A percentile compares a stretch with the other conserved stretches of the same genome.
Evolutionary conservation across 352 stramenopile genomes (phyloP).

Genomic region (Porosira glacialis): DNA sequence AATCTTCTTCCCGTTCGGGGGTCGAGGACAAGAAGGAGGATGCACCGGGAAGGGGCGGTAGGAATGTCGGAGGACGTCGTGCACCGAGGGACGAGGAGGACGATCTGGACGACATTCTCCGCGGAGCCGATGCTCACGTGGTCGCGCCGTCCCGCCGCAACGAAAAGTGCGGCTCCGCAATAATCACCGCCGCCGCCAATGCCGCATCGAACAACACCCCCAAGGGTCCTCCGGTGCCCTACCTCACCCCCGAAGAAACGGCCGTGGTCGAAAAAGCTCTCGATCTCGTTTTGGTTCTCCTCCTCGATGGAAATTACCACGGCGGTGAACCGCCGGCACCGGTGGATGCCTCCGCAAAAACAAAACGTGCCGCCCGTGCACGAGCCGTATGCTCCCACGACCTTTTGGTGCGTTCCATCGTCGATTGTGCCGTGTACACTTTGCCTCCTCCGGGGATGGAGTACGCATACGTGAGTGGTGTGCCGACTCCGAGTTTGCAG

Average conservation of each 20-base stretch:
- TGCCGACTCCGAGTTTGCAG: slow-evolving; percentile 56
- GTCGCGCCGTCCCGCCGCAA: not conserved
- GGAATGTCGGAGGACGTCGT: slow-evolving; percentile 14
- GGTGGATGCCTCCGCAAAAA: not conserved
- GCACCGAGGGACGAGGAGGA: slow-evolving; percentile 53
- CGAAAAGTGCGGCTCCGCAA: too few relatives aligned
- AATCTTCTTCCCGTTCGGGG: slow-evolving; percentile 8
- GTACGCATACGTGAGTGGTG: slow-evolving; percentile 53
- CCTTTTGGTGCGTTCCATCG: slow-evolving; percentile 30
- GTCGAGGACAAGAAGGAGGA: slow-evolving; percentile 16
- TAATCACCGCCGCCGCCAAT: not conserved
- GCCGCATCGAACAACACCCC: not conserved
- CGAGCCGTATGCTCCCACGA: slow-evolving; percentile 47
- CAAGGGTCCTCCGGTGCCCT: slow-evolving; percentile 31
- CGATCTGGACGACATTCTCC: slow-evolving; percentile 72
- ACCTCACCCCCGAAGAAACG: slow-evolving; percentile 46
- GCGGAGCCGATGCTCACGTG: slow-evolving; percentile 8
- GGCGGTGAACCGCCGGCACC: not conserved
- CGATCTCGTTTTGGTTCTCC: slow-evolving; percentile 26
- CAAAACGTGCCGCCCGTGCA: slow-evolving; percentile 32
- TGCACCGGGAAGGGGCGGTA: not conserved
- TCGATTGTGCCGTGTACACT: slow-evolving; percentile 62
- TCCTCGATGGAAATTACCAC: slow-evolving; percentile 19
- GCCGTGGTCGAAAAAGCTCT: slow-evolving; percentile 26
- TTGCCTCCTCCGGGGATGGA: slow-evolving; percentile 40